Percentiles rank a stretch among this genome's conserved stretches.
Conservation (phyloP, 2,329 filamentous ascomycete species). For the Aspergillus sp. region DNA sequence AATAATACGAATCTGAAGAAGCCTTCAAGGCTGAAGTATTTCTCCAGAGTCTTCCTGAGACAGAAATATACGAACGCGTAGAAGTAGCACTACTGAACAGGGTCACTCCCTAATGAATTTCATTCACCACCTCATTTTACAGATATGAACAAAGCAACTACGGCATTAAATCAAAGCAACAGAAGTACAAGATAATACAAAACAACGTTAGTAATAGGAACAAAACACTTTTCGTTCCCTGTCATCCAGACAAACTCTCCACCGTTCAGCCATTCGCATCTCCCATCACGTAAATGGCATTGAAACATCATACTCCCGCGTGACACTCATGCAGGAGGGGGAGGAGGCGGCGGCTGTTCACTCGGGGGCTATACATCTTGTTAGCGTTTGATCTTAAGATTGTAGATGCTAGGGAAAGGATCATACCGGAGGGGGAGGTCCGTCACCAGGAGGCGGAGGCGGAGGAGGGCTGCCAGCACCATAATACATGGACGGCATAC, state of each 20-base stretch:
- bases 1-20: no score
- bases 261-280: not conserved
- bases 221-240: no score
- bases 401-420: not conserved
- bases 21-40: no score
- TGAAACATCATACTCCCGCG: not conserved
- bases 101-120: no score
- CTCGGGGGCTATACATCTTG: conserved; percentile 41
- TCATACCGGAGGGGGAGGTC: conserved; percentile 42
- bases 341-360: conserved; percentile 62
- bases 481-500: conserved; percentile 42
- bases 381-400: conserved; percentile 18
- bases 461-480: conserved; percentile 38
- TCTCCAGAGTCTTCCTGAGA: no score
- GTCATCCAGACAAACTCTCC: not conserved
- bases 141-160: no score
- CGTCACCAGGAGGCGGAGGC: conserved; percentile 42
- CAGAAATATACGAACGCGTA: no score
- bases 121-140: no score
- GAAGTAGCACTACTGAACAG: no score
- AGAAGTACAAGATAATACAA: no score
- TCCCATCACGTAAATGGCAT: not conserved
- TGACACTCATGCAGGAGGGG: conserved; percentile 44
- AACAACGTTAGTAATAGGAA: no score
- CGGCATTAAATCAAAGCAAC: no score